Base-by-base conservation (phyloP, 1,139 yeast genomes). In the Saccharomycopsis hybrid region DNA sequence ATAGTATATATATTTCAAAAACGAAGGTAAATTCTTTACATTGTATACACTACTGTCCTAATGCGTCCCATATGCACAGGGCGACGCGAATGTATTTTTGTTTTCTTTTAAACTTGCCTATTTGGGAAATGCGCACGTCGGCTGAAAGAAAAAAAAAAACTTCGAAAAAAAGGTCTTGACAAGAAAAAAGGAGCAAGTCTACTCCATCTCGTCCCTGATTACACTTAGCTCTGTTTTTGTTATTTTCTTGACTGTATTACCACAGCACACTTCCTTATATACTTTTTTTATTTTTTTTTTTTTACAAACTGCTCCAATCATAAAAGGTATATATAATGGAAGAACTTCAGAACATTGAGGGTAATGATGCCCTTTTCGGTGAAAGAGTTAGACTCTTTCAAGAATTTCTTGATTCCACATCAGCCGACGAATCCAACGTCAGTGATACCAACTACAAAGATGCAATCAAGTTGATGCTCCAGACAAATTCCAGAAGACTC, bases 371-470 rank as follows among this genome's bases (percentile, higher is more conserved):
- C 45, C 63, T 68, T 24, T 80, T 80, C 60, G 79, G 84, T 54
- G 97, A 90, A 65, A 80, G 97, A 58, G 87, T 86, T 38, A 80
- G 96, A 63, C 75, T 83, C 58, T 92, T 92, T 68, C 90, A 86
- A 58, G 97, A 92, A 61, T 90, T 90, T 63, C 72, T 92, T 46
- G 94, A 85, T 60, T 66, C 74, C 41, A 57, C 59, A 38, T 59
- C 62, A 24, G 24, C 29, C 25, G 46, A 46, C 25, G 41, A 25
- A n/a, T 73, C 75, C 47, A 70, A 68, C 45, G 73, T 71, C 27
- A 65, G 65, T 5, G 67, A 66, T 32, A 75, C 84, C 4, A 78
- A 80, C 55, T 86, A 88, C 65, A 76, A 80, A 58, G 82, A 80
- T 50, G 78, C 76, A 52, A 84, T 92, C 56, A 78, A 80, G 57